phyloP scores from a whole-genome alignment of 2,329 filamentous ascomycete species.

The Lachnellula arida region DNA sequence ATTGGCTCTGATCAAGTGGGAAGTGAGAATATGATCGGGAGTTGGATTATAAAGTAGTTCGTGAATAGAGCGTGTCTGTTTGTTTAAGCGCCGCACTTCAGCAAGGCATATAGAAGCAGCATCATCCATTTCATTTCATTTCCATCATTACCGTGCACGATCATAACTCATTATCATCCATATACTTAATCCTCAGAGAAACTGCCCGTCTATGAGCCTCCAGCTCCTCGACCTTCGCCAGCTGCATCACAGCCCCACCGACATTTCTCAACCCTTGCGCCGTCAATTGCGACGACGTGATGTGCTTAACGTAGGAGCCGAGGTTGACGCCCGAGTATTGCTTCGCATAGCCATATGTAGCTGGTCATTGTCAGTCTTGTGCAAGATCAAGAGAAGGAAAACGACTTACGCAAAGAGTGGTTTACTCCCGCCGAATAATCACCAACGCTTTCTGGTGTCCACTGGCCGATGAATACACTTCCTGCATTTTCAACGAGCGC shows the following conservation, averaged over 20 bases:
- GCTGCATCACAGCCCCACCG: conserved; percentile 84
- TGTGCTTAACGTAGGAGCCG: conserved; percentile 94
- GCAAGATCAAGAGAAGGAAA: background rate
- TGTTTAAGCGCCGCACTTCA: too few species aligned
- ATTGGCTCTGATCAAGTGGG: too few species aligned
- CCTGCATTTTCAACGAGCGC: conserved; percentile 86
- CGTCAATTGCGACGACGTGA: conserved; percentile 89
- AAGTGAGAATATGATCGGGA: too few species aligned
- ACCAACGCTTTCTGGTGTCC: conserved; percentile 96
- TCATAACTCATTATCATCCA: conserved; percentile 31
- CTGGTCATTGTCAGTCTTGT: conserved; percentile 40
- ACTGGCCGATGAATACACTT: conserved; percentile 90
- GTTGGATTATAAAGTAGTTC: too few species aligned
- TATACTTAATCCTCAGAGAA: conserved; percentile 53
- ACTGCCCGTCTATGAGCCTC: conserved; percentile 84
- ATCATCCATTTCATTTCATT: background rate
- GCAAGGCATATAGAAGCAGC: too few species aligned
- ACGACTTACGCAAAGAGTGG: conserved; percentile 83
- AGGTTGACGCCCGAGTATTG: conserved; percentile 98
- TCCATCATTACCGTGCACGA: background rate
- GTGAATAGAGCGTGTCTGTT: too few species aligned
- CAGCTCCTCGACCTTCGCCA: conserved; percentile 89
- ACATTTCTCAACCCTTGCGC: conserved; percentile 81
- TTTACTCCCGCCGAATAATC: conserved; percentile 98
- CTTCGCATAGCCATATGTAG: conserved; percentile 96